These are phyloP conservation scores for Cladophialophora immunda DNA, from an alignment of 2,329 filamentous ascomycete species.

Conservation along the genomic window DNA sequence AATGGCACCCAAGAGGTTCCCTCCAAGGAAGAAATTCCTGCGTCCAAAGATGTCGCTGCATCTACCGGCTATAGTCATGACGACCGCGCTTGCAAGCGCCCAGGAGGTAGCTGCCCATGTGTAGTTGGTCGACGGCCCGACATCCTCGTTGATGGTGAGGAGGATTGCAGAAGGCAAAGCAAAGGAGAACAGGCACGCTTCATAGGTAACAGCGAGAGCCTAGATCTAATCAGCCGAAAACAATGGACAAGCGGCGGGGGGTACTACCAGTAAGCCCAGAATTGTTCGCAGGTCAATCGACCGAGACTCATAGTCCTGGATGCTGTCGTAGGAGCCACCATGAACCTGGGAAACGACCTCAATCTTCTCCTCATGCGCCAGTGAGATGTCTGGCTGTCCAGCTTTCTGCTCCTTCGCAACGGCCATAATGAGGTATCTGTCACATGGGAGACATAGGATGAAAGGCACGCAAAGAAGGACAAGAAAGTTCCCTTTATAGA, in stretches of 20 bases:
- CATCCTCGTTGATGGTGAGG: slow-evolving; percentile 26
- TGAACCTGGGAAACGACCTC: background rate
- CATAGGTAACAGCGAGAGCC: slow-evolving; percentile 32
- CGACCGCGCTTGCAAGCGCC: slow-evolving; percentile 21
- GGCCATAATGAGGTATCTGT: slow-evolving; percentile 13
- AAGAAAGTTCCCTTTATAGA: slow-evolving; percentile 13
- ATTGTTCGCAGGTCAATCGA: slow-evolving; percentile 20
- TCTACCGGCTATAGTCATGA: slow-evolving; percentile 26
- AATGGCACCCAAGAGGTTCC: slow-evolving; percentile 25
- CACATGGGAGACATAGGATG: slow-evolving; percentile 9
- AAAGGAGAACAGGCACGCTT: slow-evolving; percentile 26
- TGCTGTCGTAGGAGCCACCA: slow-evolving; percentile 7
- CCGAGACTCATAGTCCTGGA: slow-evolving; percentile 15
- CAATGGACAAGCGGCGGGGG: background rate
- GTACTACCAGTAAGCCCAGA: slow-evolving; percentile 20
- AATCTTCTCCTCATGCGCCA: slow-evolving; percentile 16
- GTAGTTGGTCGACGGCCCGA: slow-evolving; percentile 26
- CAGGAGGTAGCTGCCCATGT: slow-evolving; percentile 26
- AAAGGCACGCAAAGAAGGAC: background rate
- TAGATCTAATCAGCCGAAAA: slow-evolving; percentile 7
- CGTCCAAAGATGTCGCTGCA: slow-evolving; percentile 32
- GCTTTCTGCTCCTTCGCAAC: slow-evolving; percentile 6
- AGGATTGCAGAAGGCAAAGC: slow-evolving; percentile 21
- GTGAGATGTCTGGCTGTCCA: slow-evolving; percentile 11
- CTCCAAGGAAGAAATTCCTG: slow-evolving; percentile 23